phyloP scores from a whole-genome alignment of 345 rosid genomes.

The Citrus australasica region DNA sequence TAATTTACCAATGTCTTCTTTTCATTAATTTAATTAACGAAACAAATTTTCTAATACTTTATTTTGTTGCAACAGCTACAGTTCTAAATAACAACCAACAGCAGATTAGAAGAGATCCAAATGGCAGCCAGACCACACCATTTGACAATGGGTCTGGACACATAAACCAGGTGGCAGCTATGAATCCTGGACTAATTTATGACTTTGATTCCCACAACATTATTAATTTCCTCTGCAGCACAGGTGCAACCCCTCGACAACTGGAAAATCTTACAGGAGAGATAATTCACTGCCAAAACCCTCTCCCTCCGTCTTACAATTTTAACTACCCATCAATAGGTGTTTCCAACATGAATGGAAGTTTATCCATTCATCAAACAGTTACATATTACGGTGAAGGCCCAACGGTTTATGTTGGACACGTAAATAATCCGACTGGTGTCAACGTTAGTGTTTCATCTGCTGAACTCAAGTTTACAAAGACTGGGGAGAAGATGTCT shows the following conservation, averaged over 20 bases:
- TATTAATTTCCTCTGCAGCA: constrained; percentile 46
- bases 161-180: constrained; percentile 36
- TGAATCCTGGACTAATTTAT: constrained; percentile 44
- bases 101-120: constrained; percentile 35
- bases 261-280: constrained; percentile 44
- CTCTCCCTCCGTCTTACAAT: constrained; percentile 21
- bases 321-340: constrained; percentile 53
- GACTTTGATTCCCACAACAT: constrained; percentile 31
- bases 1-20: background rate
- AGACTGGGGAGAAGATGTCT: constrained; percentile 31
- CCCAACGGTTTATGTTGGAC: constrained; percentile 26
- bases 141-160: constrained; percentile 63
- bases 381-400: constrained; percentile 44
- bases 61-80: constrained; percentile 26
- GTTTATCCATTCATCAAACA: constrained; percentile 30
- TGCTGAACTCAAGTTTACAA: constrained; percentile 32
- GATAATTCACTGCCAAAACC: constrained; percentile 28
- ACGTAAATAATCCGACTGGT: constrained; percentile 25
- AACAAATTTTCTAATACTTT: background rate
- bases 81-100: constrained; percentile 28
- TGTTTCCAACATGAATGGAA: constrained; percentile 40
- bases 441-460: constrained; percentile 39
- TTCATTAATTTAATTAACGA: background rate
- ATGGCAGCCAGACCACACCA: constrained; percentile 35
- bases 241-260: constrained; percentile 38